Conservation (phyloP, 768 basidiomycete species). For the Tephrocybe sp. region DNA sequence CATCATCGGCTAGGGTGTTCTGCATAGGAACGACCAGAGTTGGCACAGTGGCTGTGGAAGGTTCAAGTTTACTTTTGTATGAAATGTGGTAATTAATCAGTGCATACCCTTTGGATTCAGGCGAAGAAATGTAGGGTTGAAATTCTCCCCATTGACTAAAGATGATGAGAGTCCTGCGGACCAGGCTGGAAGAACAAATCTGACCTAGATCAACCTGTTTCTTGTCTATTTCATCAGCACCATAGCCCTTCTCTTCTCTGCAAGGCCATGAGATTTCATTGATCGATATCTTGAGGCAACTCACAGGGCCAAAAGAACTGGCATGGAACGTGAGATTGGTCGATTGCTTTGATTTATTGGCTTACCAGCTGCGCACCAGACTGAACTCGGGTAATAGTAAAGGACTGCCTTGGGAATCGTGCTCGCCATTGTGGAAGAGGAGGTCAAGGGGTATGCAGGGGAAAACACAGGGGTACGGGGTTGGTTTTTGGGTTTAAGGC, state of each 20-base stretch:
- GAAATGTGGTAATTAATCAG: not conserved
- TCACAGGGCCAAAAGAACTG: constrained; percentile 58
- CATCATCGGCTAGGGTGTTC: constrained; percentile 64
- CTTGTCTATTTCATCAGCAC: constrained; percentile 67
- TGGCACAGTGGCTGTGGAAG: constrained; percentile 64
- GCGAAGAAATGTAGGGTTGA: constrained; percentile 68
- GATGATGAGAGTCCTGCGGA: constrained; percentile 1
- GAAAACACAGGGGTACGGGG: no score
- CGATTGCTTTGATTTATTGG: constrained; percentile 1
- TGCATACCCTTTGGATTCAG: constrained; percentile 70
- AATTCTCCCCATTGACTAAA: constrained; percentile 77
- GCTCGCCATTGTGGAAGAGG: constrained; percentile 29
- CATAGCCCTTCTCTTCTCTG: constrained; percentile 82
- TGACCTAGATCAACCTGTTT: constrained; percentile 65
- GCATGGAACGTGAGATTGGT: not conserved
- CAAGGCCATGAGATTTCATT: constrained; percentile 6
- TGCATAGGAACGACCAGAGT: constrained; percentile 82
- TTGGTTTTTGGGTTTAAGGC: no score
- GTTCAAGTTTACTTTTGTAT: not conserved
- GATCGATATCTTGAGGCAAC: constrained; percentile 17
- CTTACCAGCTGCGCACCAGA: constrained; percentile 67
- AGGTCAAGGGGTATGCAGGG: no score
- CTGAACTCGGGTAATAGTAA: constrained; percentile 59
- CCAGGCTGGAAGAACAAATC: not conserved
- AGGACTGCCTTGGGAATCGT: constrained; percentile 73